Conservation (phyloP, 2,329 filamentous ascomycete genomes). For the Graphilbum sp. region DNA sequence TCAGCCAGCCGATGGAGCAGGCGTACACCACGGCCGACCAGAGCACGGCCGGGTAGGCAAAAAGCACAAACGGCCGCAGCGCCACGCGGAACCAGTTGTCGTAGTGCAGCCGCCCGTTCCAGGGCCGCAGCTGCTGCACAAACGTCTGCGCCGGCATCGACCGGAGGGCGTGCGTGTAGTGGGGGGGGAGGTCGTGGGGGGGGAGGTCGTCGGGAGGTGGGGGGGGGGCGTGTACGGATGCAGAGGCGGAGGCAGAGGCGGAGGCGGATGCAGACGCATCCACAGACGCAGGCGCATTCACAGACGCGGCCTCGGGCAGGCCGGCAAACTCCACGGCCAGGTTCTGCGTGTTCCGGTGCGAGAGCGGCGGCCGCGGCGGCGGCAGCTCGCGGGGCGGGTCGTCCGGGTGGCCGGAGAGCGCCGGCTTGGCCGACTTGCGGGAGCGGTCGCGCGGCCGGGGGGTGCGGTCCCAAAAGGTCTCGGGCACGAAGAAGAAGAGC, state of each 20-base stretch:
- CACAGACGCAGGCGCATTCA: too few relatives aligned
- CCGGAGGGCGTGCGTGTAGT: slow-evolving; percentile 57
- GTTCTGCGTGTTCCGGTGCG: not conserved
- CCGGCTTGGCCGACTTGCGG: not conserved
- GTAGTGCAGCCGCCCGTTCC: slow-evolving; percentile 59
- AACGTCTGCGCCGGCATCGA: slow-evolving; percentile 55
- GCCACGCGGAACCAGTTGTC: slow-evolving; percentile 71
- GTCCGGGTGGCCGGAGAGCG: too few relatives aligned
- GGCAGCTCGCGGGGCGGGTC: not conserved
- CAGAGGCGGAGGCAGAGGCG: too few relatives aligned
- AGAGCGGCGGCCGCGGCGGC: not conserved
- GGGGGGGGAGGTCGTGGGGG: slow-evolving; percentile 8
- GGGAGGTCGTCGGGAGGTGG: too few relatives aligned
- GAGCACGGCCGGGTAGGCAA: slow-evolving; percentile 71
- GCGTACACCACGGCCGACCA: slow-evolving; percentile 80
- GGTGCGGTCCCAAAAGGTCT: slow-evolving; percentile 75
- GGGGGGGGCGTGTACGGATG: too few relatives aligned
- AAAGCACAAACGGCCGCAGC: slow-evolving; percentile 68
- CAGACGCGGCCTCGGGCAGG: too few relatives aligned
- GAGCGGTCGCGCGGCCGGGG: too few relatives aligned
- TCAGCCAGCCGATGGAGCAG: slow-evolving; percentile 85
- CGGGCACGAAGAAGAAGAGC: slow-evolving; percentile 81
- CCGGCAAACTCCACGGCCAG: not conserved
- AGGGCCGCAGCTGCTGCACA: slow-evolving; percentile 55
- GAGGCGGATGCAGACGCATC: too few relatives aligned